A percentile compares a stretch with the other conserved stretches of the same genome.
Conservation (phyloP, 2,329 filamentous ascomycete genomes). For the Fusarium avenaceum region DNA sequence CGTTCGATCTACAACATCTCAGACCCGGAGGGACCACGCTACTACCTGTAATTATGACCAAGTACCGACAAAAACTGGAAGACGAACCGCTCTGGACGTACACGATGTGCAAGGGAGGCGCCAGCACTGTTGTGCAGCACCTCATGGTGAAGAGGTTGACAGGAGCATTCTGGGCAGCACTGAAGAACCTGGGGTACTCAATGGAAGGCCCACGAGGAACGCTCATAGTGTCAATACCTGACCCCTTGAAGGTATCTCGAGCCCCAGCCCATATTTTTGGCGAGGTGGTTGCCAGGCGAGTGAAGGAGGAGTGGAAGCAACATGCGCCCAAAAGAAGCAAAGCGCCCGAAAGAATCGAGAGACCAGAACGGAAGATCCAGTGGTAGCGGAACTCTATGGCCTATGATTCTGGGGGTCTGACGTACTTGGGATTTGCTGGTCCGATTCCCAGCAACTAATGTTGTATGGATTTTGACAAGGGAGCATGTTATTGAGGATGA, state of each 20-base stretch:
- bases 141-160: slow-evolving; percentile 47
- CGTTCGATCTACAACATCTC: slow-evolving; percentile 53
- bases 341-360: not conserved
- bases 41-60: slow-evolving; percentile 41
- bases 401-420: no score
- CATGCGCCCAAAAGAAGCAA: not conserved
- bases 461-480: not conserved
- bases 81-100: slow-evolving; percentile 54
- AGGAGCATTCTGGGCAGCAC: slow-evolving; percentile 46
- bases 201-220: slow-evolving; percentile 37
- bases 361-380: not conserved
- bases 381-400: not conserved
- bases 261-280: slow-evolving; percentile 44
- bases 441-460: not conserved
- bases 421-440: not conserved
- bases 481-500: not conserved
- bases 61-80: slow-evolving; percentile 47
- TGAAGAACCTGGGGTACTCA: slow-evolving; percentile 49
- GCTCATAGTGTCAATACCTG: slow-evolving; percentile 30
- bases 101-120: slow-evolving; percentile 27
- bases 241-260: slow-evolving; percentile 36
- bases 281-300: slow-evolving; percentile 39
- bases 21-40: slow-evolving; percentile 53
- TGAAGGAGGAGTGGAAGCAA: slow-evolving; percentile 35
- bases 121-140: slow-evolving; percentile 46